Conservation (phyloP, 192 early-diverging fungal species). For the Radiomyces spectabilis region DNA sequence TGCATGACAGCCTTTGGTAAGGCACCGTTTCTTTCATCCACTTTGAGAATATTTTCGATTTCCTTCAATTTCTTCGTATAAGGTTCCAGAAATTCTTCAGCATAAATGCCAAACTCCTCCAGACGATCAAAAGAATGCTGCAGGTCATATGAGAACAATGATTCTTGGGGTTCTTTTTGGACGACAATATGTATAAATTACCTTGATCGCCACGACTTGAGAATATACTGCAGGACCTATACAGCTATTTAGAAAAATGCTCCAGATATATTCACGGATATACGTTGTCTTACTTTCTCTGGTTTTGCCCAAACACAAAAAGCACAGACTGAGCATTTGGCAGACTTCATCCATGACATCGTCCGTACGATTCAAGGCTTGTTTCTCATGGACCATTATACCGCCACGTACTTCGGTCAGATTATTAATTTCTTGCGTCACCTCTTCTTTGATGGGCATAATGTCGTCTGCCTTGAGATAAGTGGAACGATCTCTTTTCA, state of each 20-base stretch:
- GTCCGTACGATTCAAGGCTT: constrained; percentile 42
- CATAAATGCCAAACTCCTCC: constrained; percentile 53
- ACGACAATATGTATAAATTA: not conserved
- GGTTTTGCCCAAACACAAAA: constrained; percentile 66
- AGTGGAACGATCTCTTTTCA: constrained; percentile 64
- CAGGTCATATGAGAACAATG: constrained; percentile 12
- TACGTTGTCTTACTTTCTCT: constrained; percentile 45
- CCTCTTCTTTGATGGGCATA: constrained; percentile 51
- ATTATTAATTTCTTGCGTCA: constrained; percentile 35
- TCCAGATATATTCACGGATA: not conserved
- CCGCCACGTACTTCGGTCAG: constrained; percentile 16
- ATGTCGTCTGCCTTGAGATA: constrained; percentile 57
- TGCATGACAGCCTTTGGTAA: constrained; percentile 33
- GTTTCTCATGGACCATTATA: not conserved
- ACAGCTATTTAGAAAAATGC: not conserved
- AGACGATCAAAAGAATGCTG: constrained; percentile 58
- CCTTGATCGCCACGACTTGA: constrained; percentile 21
- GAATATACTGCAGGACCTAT: constrained; percentile 25
- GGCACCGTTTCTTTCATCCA: constrained; percentile 32
- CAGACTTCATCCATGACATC: constrained; percentile 66
- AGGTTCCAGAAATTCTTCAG: constrained; percentile 44
- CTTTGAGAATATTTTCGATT: constrained; percentile 51
- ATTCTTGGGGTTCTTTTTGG: not conserved
- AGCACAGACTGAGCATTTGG: constrained; percentile 68
- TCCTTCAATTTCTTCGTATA: constrained; percentile 50